phyloP scores from a whole-genome alignment of 768 basidiomycete species.

The Suillus subalutaceus region DNA sequence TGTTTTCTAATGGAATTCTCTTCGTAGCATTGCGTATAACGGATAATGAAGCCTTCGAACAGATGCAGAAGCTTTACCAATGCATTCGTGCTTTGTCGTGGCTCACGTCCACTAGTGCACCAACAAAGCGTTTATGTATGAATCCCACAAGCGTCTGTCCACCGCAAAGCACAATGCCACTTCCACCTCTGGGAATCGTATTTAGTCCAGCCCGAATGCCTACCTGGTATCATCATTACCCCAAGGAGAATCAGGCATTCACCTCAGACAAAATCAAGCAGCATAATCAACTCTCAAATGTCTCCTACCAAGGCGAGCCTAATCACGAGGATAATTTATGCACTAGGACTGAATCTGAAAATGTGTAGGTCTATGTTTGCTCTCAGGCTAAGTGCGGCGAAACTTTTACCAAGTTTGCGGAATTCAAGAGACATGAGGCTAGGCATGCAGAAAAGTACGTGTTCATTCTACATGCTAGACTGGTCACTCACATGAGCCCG shows the following conservation, averaged over 20 bases:
- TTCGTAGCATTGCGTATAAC: not conserved
- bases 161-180: slow-evolving; percentile 1
- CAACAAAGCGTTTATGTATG: slow-evolving; percentile 6
- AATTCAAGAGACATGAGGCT: slow-evolving; percentile 27
- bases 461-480: not conserved
- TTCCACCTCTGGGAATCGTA: not conserved
- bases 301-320: not conserved
- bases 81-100: not conserved
- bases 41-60: not conserved
- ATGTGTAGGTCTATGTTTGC: slow-evolving; percentile 20
- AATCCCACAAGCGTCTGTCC: not conserved
- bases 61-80: not conserved
- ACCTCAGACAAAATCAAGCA: not conserved
- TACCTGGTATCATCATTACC: not conserved
- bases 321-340: not conserved
- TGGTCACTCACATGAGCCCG: slow-evolving; percentile 10
- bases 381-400: slow-evolving; percentile 14
- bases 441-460: slow-evolving; percentile 22
- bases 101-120: not conserved
- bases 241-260: not conserved
- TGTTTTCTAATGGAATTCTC: not conserved
- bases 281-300: not conserved
- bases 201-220: not conserved
- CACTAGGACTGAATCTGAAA: not conserved
- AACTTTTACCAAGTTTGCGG: slow-evolving; percentile 19